Base-by-base conservation (phyloP, 345 rosid genomes). In the Eucalyptus polyanthemos region DNA sequence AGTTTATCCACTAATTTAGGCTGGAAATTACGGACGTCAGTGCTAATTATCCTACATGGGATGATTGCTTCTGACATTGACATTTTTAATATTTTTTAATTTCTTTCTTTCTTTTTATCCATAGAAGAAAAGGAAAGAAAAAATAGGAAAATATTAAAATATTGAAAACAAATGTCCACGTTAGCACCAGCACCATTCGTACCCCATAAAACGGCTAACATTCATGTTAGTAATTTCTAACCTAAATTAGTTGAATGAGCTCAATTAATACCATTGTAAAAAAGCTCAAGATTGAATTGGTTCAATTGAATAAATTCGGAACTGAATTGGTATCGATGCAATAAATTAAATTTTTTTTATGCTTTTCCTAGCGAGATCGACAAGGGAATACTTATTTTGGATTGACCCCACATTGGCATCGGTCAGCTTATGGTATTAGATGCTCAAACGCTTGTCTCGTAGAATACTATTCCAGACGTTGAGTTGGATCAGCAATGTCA, bases 11-110 rank as follows among this genome's bases (percentile, higher is more conserved):
- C 0, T 24, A 56, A 22, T 56, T 56, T 56, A 56, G 1, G 13
- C 1, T 10, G 2, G 2, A 56, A 56, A 24, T 56, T 24, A 24
- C 1, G 11, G 2, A 24, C 1, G 1, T 9, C 0, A 2, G 0
- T 56, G 3, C 12, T 24, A 56, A 24, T 24, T 56, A 24, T 56
- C 29, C 62, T 56, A 22, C 29, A 56, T 24, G 1, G 29, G 12
- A 56, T 24, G 29, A 24, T 24, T 56, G 62, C 0, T 11, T 56
- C 2, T 56, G 2, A 56, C 6, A 0, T 54, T 54, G 29, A 56
- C 3, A 56, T 56, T 56, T 4, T 24, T 56, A 56, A 56, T 56
- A 4, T 56, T 9, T 56, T 53, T 56, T 22, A 10, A 22, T 4
- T 56, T 24, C 29, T 56, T 56, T 24, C 13, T 56, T 56, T 24